A percentile compares a stretch with the other conserved stretches of the same genome.
These are phyloP conservation scores for Allantophomopsis lycopodina DNA, from an alignment of 2,329 filamentous ascomycete genomes.

Conservation along the genomic window DNA sequence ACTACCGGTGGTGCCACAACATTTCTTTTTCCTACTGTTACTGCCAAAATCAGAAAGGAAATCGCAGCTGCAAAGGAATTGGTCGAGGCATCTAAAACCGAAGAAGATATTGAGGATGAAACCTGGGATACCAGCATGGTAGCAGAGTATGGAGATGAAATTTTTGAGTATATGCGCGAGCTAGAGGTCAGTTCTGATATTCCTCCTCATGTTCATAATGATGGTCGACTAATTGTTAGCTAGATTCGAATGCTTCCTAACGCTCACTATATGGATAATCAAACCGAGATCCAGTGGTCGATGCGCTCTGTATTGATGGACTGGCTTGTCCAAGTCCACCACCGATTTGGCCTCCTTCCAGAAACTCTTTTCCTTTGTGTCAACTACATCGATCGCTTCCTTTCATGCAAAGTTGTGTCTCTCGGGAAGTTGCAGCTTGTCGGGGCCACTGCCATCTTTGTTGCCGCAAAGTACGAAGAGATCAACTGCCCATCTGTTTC, in stretches of 20 bases:
- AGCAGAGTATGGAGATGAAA: conserved; percentile 89
- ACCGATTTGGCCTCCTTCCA: conserved; percentile 77
- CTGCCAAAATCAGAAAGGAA: conserved; percentile 56
- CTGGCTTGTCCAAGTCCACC: conserved; percentile 94
- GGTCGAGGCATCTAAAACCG: conserved; percentile 23
- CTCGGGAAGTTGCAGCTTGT: conserved; percentile 91
- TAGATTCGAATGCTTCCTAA: conserved; percentile 74
- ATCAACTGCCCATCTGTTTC: conserved; percentile 93
- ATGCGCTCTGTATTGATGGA: conserved; percentile 97
- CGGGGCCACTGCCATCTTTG: conserved; percentile 86
- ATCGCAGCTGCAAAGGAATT: conserved; percentile 41
- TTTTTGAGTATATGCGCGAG: conserved; percentile 81
- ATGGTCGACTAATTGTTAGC: not conserved
- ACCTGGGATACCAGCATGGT: conserved; percentile 95
- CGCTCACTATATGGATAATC: conserved; percentile 89
- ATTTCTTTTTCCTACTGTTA: conserved; percentile 61
- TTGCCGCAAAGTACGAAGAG: conserved; percentile 97
- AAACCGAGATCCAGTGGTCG: conserved; percentile 97
- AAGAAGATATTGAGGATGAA: conserved; percentile 77
- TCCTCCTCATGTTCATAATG: not conserved
- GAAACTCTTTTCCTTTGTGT: conserved; percentile 91
- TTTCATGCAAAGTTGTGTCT: conserved; percentile 89
- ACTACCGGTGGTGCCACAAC: conserved; percentile 50
- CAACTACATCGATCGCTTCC: conserved; percentile 95
- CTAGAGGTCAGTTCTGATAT: conserved; percentile 55